phyloP scores from a whole-genome alignment of 768 basidiomycete species.

The Rhodotorula sphaerocarpa region DNA sequence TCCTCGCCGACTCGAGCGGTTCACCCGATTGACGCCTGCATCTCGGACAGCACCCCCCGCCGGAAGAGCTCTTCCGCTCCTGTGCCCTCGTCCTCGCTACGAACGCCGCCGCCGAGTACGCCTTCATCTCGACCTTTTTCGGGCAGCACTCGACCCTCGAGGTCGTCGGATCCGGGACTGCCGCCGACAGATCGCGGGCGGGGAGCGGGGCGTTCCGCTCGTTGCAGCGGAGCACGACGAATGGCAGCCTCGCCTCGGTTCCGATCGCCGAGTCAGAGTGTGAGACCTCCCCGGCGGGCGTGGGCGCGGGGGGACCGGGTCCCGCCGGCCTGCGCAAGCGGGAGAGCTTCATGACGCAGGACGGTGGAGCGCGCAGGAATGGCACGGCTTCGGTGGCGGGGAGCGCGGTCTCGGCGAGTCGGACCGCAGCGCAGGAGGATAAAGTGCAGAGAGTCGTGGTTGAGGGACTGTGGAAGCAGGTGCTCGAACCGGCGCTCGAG shows the following conservation, averaged over 20 bases:
- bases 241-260: not conserved
- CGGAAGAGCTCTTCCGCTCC: conserved; percentile 78
- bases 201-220: not conserved
- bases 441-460: conserved; percentile 41
- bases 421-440: conserved; percentile 56
- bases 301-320: not conserved
- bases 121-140: conserved; percentile 81
- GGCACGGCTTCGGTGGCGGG: not conserved
- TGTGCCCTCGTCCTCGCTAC: conserved; percentile 84
- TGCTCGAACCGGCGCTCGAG: conserved; percentile 81
- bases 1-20: not conserved
- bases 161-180: not conserved
- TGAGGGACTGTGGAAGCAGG: conserved; percentile 75
- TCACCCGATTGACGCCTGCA: not conserved
- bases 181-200: no score
- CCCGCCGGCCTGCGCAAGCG: no score
- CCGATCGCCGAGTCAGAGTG: not conserved
- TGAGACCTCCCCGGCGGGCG: not conserved
- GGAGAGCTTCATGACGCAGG: no score
- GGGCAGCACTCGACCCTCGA: conserved; percentile 39
- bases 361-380: no score
- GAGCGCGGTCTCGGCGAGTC: not conserved
- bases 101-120: conserved; percentile 86
- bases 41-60: conserved; percentile 59
- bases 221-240: conserved; percentile 8